Conservation (phyloP, 176 grass and related monocot species). For the Pontederia crassipes region DNA sequence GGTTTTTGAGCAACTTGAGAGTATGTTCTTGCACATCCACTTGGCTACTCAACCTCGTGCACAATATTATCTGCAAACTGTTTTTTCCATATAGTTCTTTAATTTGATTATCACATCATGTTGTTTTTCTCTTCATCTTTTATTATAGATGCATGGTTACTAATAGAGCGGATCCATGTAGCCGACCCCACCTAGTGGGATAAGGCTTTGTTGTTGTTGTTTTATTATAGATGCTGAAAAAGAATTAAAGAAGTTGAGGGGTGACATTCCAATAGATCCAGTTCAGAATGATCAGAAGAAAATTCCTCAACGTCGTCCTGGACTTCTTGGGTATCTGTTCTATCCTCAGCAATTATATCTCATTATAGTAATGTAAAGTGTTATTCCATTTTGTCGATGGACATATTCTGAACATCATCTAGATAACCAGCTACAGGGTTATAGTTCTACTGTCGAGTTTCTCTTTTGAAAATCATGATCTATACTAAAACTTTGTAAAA, state of each 20-base stretch:
- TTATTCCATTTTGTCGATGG: no score
- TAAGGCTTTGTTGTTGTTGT: no score
- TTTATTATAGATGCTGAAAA: slow-evolving; percentile 48
- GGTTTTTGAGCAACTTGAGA: slow-evolving; percentile 27
- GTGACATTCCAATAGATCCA: slow-evolving; percentile 16
- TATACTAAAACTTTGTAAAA: no score
- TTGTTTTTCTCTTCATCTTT: slow-evolving; percentile 16
- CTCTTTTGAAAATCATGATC: no score
- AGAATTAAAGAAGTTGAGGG: slow-evolving; percentile 34
- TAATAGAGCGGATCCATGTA: no score
- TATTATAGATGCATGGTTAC: no score
- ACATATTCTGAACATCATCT: no score
- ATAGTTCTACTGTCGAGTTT: no score
- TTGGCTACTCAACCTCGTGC: background rate
- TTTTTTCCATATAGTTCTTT: no score
- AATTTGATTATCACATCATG: background rate
- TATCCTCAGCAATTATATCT: background rate
- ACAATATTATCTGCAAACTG: background rate
- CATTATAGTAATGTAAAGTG: no score
- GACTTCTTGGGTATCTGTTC: slow-evolving; percentile 27
- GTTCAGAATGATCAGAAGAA: slow-evolving; percentile 7
- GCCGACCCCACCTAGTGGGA: no score
- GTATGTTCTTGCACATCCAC: slow-evolving; percentile 18
- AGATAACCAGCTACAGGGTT: no score
- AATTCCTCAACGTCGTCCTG: slow-evolving; percentile 20